These are phyloP conservation scores for Heritiera littoralis DNA, from an alignment of 345 rosid species.

Conservation along the genomic window DNA sequence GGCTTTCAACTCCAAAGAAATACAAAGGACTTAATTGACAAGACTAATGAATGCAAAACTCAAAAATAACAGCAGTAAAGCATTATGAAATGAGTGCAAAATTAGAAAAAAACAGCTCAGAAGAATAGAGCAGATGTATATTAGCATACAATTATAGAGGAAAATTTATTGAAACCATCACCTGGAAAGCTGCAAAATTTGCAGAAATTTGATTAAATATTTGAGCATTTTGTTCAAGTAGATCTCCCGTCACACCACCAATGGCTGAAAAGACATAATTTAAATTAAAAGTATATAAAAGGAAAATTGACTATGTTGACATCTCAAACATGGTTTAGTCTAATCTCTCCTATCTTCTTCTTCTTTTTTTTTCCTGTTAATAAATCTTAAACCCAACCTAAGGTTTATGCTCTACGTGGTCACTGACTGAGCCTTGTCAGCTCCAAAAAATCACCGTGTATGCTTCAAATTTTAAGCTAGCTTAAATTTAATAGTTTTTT, in stretches of 20 bases:
- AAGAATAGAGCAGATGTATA: background rate
- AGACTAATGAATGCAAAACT: background rate
- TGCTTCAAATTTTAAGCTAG: background rate
- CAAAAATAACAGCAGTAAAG: background rate
- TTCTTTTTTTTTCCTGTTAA: no score
- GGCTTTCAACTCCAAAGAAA: background rate
- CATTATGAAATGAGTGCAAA: background rate
- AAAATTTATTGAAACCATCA: conserved; percentile 25
- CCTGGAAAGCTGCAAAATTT: conserved; percentile 75
- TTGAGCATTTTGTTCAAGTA: conserved; percentile 76
- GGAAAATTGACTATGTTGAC: background rate
- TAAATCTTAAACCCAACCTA: background rate
- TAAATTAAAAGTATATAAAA: background rate
- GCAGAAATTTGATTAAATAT: conserved; percentile 69
- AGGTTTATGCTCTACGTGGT: background rate
- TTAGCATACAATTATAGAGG: background rate
- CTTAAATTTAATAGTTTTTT: background rate
- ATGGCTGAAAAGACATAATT: conserved; percentile 52
- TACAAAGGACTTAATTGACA: background rate
- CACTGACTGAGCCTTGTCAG: background rate
- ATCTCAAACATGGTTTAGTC: background rate
- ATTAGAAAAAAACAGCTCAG: background rate
- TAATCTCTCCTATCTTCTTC: background rate
- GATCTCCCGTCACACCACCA: conserved; percentile 71
- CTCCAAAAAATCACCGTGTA: background rate